Conservation (phyloP, 805 yeast genomes). For the Wickerhamomyces hampshirensis region DNA sequence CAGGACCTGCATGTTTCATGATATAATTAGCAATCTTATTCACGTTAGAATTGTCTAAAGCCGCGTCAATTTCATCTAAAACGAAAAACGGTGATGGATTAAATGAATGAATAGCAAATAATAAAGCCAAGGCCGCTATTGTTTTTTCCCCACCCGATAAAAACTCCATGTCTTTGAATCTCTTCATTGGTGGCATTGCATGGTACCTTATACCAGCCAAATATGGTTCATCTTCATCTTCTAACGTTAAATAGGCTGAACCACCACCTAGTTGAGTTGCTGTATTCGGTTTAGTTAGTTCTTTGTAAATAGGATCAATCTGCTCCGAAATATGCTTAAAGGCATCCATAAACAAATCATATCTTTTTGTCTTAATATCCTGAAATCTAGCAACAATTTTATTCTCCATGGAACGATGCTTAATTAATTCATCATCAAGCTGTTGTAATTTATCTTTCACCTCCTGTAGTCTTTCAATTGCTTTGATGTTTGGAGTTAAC, state of each 20-base stretch:
- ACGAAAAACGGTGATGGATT: constrained; percentile 96
- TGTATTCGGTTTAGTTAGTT: constrained; percentile 54
- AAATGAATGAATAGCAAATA: constrained; percentile 86
- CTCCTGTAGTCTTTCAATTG: constrained; percentile 68
- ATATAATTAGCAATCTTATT: constrained; percentile 84
- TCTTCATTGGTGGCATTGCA: constrained; percentile 94
- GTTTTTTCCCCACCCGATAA: constrained; percentile 97
- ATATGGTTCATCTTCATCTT: constrained; percentile 89
- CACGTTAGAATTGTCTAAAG: constrained; percentile 87
- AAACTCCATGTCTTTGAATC: constrained; percentile 88
- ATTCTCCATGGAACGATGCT: constrained; percentile 57
- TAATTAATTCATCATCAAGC: constrained; percentile 59
- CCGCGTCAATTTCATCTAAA: constrained; percentile 97
- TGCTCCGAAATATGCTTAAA: constrained; percentile 69
- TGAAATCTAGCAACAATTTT: constrained; percentile 51
- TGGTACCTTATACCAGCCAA: constrained; percentile 79
- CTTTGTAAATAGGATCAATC: constrained; percentile 79
- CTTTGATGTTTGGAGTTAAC: constrained; percentile 78
- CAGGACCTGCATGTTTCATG: constrained; percentile 64
- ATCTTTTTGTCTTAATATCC: constrained; percentile 54
- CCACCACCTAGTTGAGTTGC: constrained; percentile 78
- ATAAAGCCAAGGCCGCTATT: constrained; percentile 88
- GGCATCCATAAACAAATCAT: constrained; percentile 60
- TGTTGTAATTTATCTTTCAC: constrained; percentile 56
- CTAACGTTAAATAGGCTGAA: constrained; percentile 82